These are phyloP conservation scores for Coemansia furcata DNA, from an alignment of 192 early-diverging fungal genomes.

Conservation along the genomic window DNA sequence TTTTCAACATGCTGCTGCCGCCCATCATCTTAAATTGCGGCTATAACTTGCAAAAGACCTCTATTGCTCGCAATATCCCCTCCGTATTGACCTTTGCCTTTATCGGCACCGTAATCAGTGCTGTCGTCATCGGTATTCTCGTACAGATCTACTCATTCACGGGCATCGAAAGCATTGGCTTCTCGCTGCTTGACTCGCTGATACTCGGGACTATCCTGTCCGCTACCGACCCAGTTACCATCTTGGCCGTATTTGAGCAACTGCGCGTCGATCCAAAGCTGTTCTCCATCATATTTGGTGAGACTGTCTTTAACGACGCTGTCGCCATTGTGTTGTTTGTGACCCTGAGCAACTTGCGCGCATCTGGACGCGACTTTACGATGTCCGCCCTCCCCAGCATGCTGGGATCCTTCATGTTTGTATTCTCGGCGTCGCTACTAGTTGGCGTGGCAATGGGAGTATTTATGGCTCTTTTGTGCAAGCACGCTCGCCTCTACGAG, in stretches of 20 bases:
- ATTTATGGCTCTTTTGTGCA: conserved; percentile 78
- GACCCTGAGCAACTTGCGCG: conserved; percentile 72
- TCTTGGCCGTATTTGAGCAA: conserved; percentile 92
- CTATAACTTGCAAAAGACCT: conserved; percentile 86
- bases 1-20: conserved; percentile 95
- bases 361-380: conserved; percentile 64
- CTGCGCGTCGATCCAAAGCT: conserved; percentile 91
- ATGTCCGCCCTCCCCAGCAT: conserved; percentile 61
- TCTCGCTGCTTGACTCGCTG: conserved; percentile 89
- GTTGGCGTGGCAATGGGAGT: conserved; percentile 83
- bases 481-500: conserved; percentile 79
- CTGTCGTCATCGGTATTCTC: conserved; percentile 80
- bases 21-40: conserved; percentile 98
- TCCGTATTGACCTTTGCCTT: conserved; percentile 93
- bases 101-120: conserved; percentile 88
- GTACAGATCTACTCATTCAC: conserved; percentile 68
- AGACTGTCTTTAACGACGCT: conserved; percentile 94
- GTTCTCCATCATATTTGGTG: conserved; percentile 96
- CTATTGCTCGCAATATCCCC: conserved; percentile 86
- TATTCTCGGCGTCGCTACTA: conserved; percentile 78
- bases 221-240: conserved; percentile 96
- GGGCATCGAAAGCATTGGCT: conserved; percentile 64
- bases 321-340: conserved; percentile 96
- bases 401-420: conserved; percentile 72
- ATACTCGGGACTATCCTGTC: conserved; percentile 93